A percentile compares a stretch with the other conserved stretches of the same genome.
Evolutionary conservation across 768 basidiomycete genomes (phyloP).

Genomic region (Mycena filopes): DNA sequence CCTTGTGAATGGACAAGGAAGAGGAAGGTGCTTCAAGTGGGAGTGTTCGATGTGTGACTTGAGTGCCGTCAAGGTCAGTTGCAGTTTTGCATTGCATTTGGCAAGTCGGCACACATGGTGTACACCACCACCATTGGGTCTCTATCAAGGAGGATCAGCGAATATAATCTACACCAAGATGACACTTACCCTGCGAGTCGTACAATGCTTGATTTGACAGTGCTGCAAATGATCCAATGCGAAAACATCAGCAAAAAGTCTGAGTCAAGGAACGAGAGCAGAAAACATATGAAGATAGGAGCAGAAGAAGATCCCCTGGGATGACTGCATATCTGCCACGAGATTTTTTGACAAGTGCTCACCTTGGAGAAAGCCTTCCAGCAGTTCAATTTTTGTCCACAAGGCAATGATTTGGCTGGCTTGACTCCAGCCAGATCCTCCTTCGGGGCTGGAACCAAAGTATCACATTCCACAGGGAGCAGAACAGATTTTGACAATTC

Average conservation of each 20-base stretch:
- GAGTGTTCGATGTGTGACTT: constrained; percentile 11
- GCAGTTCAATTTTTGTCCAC: constrained; percentile 14
- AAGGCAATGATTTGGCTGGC: neutral
- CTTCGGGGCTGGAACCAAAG: neutral
- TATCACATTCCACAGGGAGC: constrained; percentile 7
- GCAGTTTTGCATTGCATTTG: constrained; percentile 22
- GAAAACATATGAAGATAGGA: neutral
- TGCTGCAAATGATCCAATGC: constrained; percentile 3
- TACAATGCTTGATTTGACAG: constrained; percentile 20
- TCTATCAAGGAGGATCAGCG: neutral
- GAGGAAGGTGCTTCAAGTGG: constrained; percentile 10
- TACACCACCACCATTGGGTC: neutral
- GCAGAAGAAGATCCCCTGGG: neutral
- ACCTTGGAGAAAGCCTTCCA: constrained; percentile 24
- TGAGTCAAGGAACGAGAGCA: neutral
- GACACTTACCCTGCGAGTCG: neutral
- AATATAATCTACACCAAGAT: neutral
- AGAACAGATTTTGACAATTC: constrained; percentile 19
- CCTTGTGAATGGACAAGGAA: constrained; percentile 21
- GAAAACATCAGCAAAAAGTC: neutral
- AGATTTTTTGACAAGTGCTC: neutral
- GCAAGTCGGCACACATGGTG: constrained; percentile 13
- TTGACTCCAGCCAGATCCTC: neutral
- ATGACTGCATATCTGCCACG: neutral
- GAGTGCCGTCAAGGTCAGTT: neutral